phyloP scores from a whole-genome alignment of 73 alveolate genomes.

The Blepharisma japonicum region DNA sequence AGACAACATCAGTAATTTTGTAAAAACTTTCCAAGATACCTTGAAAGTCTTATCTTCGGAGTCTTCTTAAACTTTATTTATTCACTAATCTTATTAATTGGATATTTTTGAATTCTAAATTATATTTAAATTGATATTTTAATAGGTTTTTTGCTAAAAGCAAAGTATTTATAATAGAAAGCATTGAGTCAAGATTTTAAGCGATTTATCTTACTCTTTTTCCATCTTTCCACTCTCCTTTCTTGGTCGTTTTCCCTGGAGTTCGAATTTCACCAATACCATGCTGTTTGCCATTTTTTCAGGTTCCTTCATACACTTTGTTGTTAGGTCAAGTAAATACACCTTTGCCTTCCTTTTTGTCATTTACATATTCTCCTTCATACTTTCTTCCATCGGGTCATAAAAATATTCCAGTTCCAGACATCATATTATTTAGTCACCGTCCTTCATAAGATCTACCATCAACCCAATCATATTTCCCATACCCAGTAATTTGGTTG shows the following conservation, averaged over 20 bases:
- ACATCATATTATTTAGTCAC: constrained; percentile 55
- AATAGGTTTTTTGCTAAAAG: too few relatives aligned
- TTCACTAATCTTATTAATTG: too few relatives aligned
- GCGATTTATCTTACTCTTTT: constrained; percentile 3
- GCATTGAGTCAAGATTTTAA: background rate
- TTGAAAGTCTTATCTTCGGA: constrained; percentile 57
- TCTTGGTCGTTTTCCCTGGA: background rate
- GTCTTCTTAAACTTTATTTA: too few relatives aligned
- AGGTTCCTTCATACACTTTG: constrained; percentile 52
- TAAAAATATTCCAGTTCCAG: constrained; percentile 57
- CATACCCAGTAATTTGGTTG: constrained; percentile 59
- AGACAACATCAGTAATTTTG: constrained; percentile 87
- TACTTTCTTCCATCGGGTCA: constrained; percentile 68
- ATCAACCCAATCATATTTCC: constrained; percentile 49
- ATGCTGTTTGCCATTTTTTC: constrained; percentile 72
- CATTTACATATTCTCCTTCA: constrained; percentile 51
- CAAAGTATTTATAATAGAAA: too few relatives aligned
- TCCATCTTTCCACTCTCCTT: constrained; percentile 31
- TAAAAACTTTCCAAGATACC: constrained; percentile 97
- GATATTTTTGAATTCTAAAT: too few relatives aligned
- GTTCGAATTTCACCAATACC: constrained; percentile 29
- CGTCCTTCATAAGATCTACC: constrained; percentile 53
- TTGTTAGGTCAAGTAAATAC: constrained; percentile 48
- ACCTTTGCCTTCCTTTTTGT: constrained; percentile 59
- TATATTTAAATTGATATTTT: too few relatives aligned